Percentiles rank a stretch among this genome's conserved stretches.
These are phyloP conservation scores for Candida wancherniae DNA, from an alignment of 805 yeast species.

Conservation along the genomic window DNA sequence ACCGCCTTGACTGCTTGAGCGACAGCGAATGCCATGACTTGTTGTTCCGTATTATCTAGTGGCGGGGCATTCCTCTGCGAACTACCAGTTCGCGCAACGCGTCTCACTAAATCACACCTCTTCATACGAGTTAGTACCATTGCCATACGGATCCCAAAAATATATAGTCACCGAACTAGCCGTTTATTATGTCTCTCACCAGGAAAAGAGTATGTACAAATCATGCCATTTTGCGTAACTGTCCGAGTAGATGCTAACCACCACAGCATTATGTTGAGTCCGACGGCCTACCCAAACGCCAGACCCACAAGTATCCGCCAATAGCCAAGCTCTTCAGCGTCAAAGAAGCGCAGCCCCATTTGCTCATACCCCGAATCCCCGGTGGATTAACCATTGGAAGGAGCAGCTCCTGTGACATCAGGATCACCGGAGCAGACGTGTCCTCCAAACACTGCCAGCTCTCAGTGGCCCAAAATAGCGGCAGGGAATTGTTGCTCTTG, in stretches of 20 bases:
- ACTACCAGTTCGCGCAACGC: no score
- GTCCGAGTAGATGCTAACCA: conserved; percentile 12
- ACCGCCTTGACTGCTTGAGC: conserved; percentile 15
- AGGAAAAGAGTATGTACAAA: conserved; percentile 24
- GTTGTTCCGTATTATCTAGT: conserved; percentile 20
- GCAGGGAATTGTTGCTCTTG: conserved; percentile 38
- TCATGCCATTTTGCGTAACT: background rate
- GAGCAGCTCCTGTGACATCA: conserved; percentile 55
- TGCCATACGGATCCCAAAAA: no score
- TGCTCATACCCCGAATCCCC: conserved; percentile 21
- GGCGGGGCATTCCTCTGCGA: no score
- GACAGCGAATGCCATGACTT: conserved; percentile 22
- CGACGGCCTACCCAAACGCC: conserved; percentile 14
- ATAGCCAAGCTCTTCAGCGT: conserved; percentile 23
- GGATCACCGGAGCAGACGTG: conserved; percentile 52
- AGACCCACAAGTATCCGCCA: conserved; percentile 16
- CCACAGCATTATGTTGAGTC: conserved; percentile 12
- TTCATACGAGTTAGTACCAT: no score
- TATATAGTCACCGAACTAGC: no score
- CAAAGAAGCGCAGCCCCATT: conserved; percentile 18
- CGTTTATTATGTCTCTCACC: conserved; percentile 19
- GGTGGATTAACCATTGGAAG: conserved; percentile 44
- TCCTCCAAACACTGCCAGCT: conserved; percentile 63
- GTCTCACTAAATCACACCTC: no score
- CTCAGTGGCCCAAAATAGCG: conserved; percentile 33